Base-by-base conservation (phyloP, 176 grass and related monocot species). In the Panicum miliaceum region DNA sequence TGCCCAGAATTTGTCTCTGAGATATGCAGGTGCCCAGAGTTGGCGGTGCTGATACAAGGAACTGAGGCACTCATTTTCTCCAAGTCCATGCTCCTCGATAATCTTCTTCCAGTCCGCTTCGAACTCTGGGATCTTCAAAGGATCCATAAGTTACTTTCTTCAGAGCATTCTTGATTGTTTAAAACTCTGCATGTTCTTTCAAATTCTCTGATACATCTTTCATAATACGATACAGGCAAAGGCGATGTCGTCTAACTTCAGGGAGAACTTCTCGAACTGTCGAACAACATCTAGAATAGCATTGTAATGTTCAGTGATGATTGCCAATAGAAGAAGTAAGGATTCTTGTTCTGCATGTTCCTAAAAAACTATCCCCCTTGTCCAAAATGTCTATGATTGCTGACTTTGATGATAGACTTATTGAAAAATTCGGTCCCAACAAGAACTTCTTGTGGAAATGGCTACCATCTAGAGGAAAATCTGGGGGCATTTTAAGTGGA, bases 1-100 rank as follows among this genome's bases (percentile, higher is more conserved):
- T 46, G 92, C 91, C 96, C 96, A 98, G 83, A 98, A 98, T 76
- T 91, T 85, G 14, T 82, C 84, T 89, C 93, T 98, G 48, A 98
- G 89, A 87, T 92, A 98, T 71, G 88, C 85, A 58, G 89, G 96
- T 52, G 89, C 85, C 93, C 93, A 99, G 58, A 91, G 68, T 53
- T 90, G 81, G n/a, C 89, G 88, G 78, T 92, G 90, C 50, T 93
- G 93, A 68, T 92, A 95, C 20, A 99, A 75, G 35, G 81, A 90
- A 90, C 87, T 78, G 13, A 99, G 87, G 85, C 96, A 99, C 82
- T 86, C 90, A 81, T 99, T 95, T 81, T 82, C 86, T 92, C 85
- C 73, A 67, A 99, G 93, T 81, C 85, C 88, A 80, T 92, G 90
- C 59, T 86, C 80, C 78, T 94, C 69, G 52, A 89, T 88, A 85